phyloP scores from a whole-genome alignment of 257 asterid genomes.

The Craterostigma plantagineum region DNA sequence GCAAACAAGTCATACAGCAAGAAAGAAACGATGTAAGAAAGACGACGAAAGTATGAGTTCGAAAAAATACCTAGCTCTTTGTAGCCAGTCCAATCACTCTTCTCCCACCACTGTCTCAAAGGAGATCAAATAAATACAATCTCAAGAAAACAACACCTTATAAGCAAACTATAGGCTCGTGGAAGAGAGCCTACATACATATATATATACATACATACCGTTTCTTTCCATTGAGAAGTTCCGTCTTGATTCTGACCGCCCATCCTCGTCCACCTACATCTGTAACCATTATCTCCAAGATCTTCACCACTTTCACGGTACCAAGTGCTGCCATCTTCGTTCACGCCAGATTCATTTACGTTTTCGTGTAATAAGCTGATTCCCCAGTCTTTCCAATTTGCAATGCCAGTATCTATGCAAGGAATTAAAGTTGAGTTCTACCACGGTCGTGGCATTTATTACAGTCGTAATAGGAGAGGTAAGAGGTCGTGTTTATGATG shows the following conservation, averaged over 20 bases:
- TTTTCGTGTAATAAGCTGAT: conserved; percentile 6
- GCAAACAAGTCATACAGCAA: neutral
- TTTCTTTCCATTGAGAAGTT: conserved; percentile 90
- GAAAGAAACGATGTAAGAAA: too few relatives aligned
- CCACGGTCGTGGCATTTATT: neutral
- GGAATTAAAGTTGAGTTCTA: conserved; percentile 1
- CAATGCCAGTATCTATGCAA: conserved; percentile 54
- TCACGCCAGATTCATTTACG: conserved; percentile 58
- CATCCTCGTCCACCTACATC: conserved; percentile 94
- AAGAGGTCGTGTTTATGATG: too few relatives aligned
- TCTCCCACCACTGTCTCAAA: conserved; percentile 99
- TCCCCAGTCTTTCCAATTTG: too few relatives aligned
- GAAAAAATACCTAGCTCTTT: conserved; percentile 93
- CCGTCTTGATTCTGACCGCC: conserved; percentile 73
- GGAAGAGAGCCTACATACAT: too few relatives aligned
- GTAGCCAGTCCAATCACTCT: conserved; percentile 99
- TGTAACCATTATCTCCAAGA: conserved; percentile 78
- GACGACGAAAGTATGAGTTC: neutral
- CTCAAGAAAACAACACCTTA: too few relatives aligned
- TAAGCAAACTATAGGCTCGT: too few relatives aligned
- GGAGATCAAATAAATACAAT: neutral
- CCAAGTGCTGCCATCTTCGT: conserved; percentile 93
- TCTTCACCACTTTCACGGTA: conserved; percentile 84
- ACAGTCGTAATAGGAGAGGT: neutral
- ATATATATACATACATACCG: too few relatives aligned